Percentiles rank a stretch among this genome's conserved stretches.
Evolutionary conservation across 2,329 filamentous ascomycete species (phyloP).

Genomic region (Nemania sp.): DNA sequence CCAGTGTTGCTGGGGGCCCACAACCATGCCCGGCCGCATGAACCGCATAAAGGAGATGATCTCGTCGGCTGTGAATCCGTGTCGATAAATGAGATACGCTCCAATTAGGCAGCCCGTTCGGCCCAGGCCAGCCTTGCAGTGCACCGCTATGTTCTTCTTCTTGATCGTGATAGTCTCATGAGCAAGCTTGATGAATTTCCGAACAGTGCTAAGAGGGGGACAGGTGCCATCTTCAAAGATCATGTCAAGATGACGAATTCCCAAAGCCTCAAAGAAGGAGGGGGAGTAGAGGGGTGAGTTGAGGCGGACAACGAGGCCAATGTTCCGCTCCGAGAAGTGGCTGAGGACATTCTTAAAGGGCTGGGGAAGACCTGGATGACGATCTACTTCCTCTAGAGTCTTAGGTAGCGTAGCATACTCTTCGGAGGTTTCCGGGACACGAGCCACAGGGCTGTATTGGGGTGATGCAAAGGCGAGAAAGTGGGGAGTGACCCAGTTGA

Average conservation of each 20-base stretch:
- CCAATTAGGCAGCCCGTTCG: slow-evolving; percentile 96
- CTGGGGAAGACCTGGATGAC: slow-evolving; percentile 76
- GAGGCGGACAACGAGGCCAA: slow-evolving; percentile 92
- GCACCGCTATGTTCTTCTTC: slow-evolving; percentile 94
- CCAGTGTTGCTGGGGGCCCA: slow-evolving; percentile 99
- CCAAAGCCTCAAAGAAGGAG: slow-evolving; percentile 95
- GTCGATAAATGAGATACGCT: slow-evolving; percentile 95
- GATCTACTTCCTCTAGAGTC: slow-evolving; percentile 78
- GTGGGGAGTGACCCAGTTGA: slow-evolving; percentile 98
- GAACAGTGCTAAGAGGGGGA: slow-evolving; percentile 86
- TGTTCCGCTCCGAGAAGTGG: slow-evolving; percentile 88
- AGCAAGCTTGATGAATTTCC: slow-evolving; percentile 93
- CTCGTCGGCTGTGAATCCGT: slow-evolving; percentile 97
- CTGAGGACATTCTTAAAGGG: slow-evolving; percentile 96
- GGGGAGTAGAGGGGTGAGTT: slow-evolving; percentile 97
- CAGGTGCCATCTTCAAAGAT: slow-evolving; percentile 99
- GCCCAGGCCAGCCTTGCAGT: slow-evolving; percentile 97
- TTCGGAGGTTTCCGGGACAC: slow-evolving; percentile 78
- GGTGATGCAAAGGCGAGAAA: slow-evolving; percentile 98
- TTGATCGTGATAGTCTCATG: slow-evolving; percentile 93
- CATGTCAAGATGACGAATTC: slow-evolving; percentile 98
- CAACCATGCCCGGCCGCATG: slow-evolving; percentile 99
- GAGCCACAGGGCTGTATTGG: slow-evolving; percentile 80
- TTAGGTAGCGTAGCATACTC: slow-evolving; percentile 80
- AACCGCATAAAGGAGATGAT: slow-evolving; percentile 99